Percentiles rank a stretch among this genome's conserved stretches.
Conservation (phyloP, 2,329 filamentous ascomycete genomes). For the Aschersonia sp. region DNA sequence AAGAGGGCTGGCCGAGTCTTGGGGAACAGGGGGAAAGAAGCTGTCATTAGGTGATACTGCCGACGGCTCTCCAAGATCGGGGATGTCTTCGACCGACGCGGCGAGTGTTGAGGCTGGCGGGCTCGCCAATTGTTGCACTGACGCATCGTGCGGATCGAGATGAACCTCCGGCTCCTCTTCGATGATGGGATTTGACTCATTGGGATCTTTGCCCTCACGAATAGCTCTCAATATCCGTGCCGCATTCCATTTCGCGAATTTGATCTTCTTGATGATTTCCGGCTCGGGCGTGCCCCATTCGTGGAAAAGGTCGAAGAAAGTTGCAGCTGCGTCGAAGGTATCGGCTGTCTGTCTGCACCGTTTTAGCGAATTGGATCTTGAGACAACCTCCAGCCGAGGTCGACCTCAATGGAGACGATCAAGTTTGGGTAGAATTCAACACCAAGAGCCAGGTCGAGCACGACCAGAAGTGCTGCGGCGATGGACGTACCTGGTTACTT, state of each 20-base stretch:
- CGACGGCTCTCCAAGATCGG: slow-evolving; percentile 26
- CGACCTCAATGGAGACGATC: too few species aligned
- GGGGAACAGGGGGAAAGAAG: slow-evolving; percentile 16
- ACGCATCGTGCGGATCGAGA: slow-evolving; percentile 50
- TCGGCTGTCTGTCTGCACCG: slow-evolving; percentile 67
- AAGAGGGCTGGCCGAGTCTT: slow-evolving; percentile 11
- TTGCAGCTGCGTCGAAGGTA: slow-evolving; percentile 83
- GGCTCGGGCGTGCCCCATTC: slow-evolving; percentile 68
- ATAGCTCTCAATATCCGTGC: slow-evolving; percentile 81
- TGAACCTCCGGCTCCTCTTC: slow-evolving; percentile 20
- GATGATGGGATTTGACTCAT: slow-evolving; percentile 70
- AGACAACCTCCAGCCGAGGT: too few species aligned
- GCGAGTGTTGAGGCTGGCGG: slow-evolving; percentile 17
- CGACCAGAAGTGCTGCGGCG: too few species aligned
- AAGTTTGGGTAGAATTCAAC: too few species aligned
- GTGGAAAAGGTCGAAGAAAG: slow-evolving; percentile 76
- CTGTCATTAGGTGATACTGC: slow-evolving; percentile 11
- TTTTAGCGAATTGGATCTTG: neutral
- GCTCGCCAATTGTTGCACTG: slow-evolving; percentile 35
- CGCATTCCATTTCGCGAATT: slow-evolving; percentile 94
- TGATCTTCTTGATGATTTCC: slow-evolving; percentile 75
- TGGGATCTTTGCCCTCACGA: slow-evolving; percentile 83
- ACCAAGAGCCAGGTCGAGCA: too few species aligned
- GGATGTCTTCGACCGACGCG: slow-evolving; percentile 37
- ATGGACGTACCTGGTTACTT: slow-evolving; percentile 54